phyloP scores from a whole-genome alignment of 805 yeast species.

The Ogataea trehaloabstinens region DNA sequence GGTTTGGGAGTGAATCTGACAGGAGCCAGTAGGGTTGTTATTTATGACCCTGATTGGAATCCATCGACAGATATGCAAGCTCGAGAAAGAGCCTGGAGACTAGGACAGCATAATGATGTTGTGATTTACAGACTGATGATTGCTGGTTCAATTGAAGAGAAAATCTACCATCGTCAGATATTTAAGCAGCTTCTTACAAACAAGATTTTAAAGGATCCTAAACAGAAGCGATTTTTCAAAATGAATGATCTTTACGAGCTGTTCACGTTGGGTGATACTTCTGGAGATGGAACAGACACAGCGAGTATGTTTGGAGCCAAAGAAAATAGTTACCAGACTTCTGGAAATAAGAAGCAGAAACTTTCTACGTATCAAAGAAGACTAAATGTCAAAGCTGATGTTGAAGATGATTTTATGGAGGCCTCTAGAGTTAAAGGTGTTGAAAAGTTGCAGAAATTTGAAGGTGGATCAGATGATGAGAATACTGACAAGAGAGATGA shows the following conservation, averaged over 20 bases:
- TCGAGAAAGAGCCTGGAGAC: slow-evolving; percentile 93
- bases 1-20: slow-evolving; percentile 93
- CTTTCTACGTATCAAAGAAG: background rate
- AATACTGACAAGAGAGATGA: slow-evolving; percentile 31
- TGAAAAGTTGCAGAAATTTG: slow-evolving; percentile 63
- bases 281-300: slow-evolving; percentile 64
- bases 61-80: slow-evolving; percentile 98
- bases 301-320: slow-evolving; percentile 51
- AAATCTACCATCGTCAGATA: slow-evolving; percentile 93
- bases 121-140: slow-evolving; percentile 88
- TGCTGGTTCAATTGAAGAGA: slow-evolving; percentile 94
- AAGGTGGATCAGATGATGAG: slow-evolving; percentile 47
- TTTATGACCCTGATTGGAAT: slow-evolving; percentile 98
- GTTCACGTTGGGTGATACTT: slow-evolving; percentile 78
- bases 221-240: slow-evolving; percentile 89
- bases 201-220: slow-evolving; percentile 92
- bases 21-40: slow-evolving; percentile 92
- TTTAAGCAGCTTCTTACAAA: slow-evolving; percentile 93
- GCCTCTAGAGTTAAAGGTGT: slow-evolving; percentile 71
- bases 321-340: slow-evolving; percentile 34
- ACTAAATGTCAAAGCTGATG: slow-evolving; percentile 15
- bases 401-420: slow-evolving; percentile 63
- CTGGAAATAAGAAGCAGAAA: slow-evolving; percentile 26
- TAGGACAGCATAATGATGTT: slow-evolving; percentile 92
- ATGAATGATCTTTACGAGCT: slow-evolving; percentile 88